Conservation (phyloP, 768 basidiomycete species). For the Rhodotorula sphaerocarpa region DNA sequence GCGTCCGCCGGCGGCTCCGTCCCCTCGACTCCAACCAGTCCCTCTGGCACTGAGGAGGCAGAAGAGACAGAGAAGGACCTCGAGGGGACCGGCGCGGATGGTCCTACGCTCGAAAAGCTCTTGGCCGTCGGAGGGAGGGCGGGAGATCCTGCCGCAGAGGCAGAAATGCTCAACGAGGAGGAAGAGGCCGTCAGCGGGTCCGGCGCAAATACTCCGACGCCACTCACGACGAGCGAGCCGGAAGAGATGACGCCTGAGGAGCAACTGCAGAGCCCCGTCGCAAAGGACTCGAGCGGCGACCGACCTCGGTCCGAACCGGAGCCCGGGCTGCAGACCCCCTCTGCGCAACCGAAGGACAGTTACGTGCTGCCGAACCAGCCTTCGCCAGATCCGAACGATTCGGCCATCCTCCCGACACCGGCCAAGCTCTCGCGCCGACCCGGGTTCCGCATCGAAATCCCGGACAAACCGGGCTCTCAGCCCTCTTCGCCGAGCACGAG, state of each 20-base stretch:
- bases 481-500: neutral
- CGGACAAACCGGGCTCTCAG: neutral
- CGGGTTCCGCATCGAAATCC: constrained; percentile 27
- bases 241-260: constrained; percentile 20
- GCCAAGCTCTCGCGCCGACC: constrained; percentile 10
- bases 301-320: too few species aligned
- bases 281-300: neutral
- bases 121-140: constrained; percentile 27
- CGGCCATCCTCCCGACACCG: neutral
- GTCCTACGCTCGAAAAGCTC: constrained; percentile 13
- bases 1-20: constrained; percentile 1
- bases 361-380: too few species aligned
- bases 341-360: too few species aligned
- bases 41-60: neutral
- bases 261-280: constrained; percentile 3
- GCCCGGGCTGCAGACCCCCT: too few species aligned
- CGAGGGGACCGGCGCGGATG: constrained; percentile 2
- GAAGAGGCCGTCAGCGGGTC: constrained; percentile 9
- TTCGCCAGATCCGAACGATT: constrained; percentile 6
- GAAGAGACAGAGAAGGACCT: neutral
- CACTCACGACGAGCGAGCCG: constrained; percentile 7
- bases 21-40: neutral
- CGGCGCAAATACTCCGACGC: neutral
- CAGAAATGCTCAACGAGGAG: neutral
- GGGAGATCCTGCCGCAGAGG: constrained; percentile 1